These are phyloP conservation scores for carrot (Daucus carota) DNA, from an alignment of 129 eudicot genomes.

Conservation along the genomic window DH1_v3.0 NC_030385.2:18106001-18106500, in stretches of 20 bases:
- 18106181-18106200: slow-evolving; percentile 87
- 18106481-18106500: slow-evolving; percentile 10
- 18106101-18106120: not conserved
- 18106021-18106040: not conserved
- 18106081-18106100: not conserved
- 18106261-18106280: slow-evolving; percentile 50
- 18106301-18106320: slow-evolving; percentile 7
- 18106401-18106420: slow-evolving; percentile 58
- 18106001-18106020: slow-evolving; percentile 20
- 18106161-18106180: slow-evolving; percentile 93
- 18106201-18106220: slow-evolving; percentile 52
- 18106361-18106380: slow-evolving; percentile 43
- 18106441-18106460: slow-evolving; percentile 48
- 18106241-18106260: slow-evolving; percentile 48
- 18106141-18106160: slow-evolving; percentile 61
- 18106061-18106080: not conserved
- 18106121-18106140: slow-evolving; percentile 33
- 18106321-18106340: slow-evolving; percentile 11
- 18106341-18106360: slow-evolving; percentile 35
- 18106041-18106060: not conserved
- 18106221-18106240: slow-evolving; percentile 44
- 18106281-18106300: slow-evolving; percentile 3
- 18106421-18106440: slow-evolving; percentile 70
- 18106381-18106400: slow-evolving; percentile 59
- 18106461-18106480: not conserved